Conservation (phyloP, 345 rosid species). For the Eucalyptus melliodora region DNA sequence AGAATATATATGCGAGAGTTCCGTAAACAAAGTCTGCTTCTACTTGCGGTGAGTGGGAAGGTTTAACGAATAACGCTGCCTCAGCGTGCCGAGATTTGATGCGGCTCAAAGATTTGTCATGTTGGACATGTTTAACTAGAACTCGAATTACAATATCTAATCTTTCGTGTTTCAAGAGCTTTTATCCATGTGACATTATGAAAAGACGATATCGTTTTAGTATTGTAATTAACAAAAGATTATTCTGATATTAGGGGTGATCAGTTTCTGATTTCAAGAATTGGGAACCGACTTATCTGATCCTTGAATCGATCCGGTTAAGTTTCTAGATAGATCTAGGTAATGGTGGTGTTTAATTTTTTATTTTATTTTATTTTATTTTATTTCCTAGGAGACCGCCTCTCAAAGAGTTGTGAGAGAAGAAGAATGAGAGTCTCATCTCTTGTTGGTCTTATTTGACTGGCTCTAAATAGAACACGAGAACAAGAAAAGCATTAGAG, state of each 20-base stretch:
- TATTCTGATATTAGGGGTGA: fast-evolving
- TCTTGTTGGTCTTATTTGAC: background rate
- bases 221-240: fast-evolving
- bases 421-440: background rate
- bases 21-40: background rate
- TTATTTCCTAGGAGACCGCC: no score
- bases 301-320: fast-evolving
- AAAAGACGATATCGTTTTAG: fast-evolving
- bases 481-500: no score
- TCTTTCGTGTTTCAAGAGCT: background rate
- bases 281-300: fast-evolving
- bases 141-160: background rate
- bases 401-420: background rate
- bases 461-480: background rate
- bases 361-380: no score
- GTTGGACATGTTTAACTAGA: background rate
- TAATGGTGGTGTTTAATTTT: background rate
- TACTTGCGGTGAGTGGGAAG: background rate
- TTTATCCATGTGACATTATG: fast-evolving
- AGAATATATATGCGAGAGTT: background rate
- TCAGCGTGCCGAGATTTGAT: background rate
- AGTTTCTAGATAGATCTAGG: no score
- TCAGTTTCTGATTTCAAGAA: fast-evolving
- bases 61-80: background rate
- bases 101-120: background rate